Evolutionary conservation across 106 monocot species (phyloP), one percentile per base, ranked within the genome.

Genomic region (Apostasia shenzhenica): DNA sequence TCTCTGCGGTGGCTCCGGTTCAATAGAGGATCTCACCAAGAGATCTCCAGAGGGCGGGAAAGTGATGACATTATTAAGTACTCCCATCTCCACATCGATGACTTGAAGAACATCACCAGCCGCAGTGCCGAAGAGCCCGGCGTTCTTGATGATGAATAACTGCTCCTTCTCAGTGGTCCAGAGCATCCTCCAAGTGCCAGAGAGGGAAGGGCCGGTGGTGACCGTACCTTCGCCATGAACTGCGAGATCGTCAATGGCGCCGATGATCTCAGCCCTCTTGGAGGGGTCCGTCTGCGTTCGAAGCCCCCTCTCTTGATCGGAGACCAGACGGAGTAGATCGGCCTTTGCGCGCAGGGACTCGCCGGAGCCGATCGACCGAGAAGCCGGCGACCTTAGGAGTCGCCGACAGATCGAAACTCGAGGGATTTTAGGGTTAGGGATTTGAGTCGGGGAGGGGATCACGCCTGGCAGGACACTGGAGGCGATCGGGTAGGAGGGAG

Each of bases 111-210:
- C 92, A 14, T 95, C 95, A 0, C 95, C 95, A 8, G 88, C 72
- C 58, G 75, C 53, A 41, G 95, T 95, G 26, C 95, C 78, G 57
- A 95, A 95, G 39, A 86, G 37, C 39, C 9, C 4, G 5, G 91
- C 91, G 65, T 89, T 89, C 59, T 77, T 78, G 64, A 92, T 78
- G 67, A 95, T 95, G 70, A 91, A 95, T 54, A 95, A 84, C 84
- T 95, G 95, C 84, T 95, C 95, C 86, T 92, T 91, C 68, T 95
- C 95, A 5, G 91, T 95, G 55, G 95, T 95, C 95, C 91, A 95
- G 3, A 95, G 89, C 91, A 95, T 76, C 67, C 92, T 50, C 95
- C 95, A 95, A 11, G 95, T 95, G 11, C 75, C 84, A 3, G 91
- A 84, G 57, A 95, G 81, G n/a, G 81, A 76, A 0, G 73, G 13